phyloP scores from a whole-genome alignment of 805 yeast species.

The Kodamaea hsintzibuensis region DNA sequence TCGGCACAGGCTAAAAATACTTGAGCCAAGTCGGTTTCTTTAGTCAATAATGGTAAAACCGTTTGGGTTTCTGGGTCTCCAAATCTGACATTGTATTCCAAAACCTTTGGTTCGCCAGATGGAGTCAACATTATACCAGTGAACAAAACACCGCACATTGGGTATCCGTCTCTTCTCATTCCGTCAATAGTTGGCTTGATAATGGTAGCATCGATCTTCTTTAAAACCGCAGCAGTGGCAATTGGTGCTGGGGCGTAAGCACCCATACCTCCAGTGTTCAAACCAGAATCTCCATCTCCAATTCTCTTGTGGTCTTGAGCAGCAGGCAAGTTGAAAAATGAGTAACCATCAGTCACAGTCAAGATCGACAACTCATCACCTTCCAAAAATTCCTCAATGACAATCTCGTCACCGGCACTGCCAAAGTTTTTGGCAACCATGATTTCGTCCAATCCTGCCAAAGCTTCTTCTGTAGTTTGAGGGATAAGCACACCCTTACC shows the following conservation, averaged over 20 bases:
- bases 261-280: constrained; percentile 99
- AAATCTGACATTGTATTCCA: constrained; percentile 96
- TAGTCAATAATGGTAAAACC: constrained; percentile 80
- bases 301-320: constrained; percentile 98
- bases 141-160: constrained; percentile 93
- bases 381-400: constrained; percentile 91
- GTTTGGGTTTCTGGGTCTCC: constrained; percentile 99
- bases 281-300: constrained; percentile 90
- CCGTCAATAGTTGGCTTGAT: constrained; percentile 93
- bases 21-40: constrained; percentile 89
- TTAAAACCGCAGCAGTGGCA: constrained; percentile 74
- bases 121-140: constrained; percentile 92
- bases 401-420: constrained; percentile 87
- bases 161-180: constrained; percentile 92
- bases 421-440: constrained; percentile 93
- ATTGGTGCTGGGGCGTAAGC: constrained; percentile 98
- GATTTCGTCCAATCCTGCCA: constrained; percentile 76
- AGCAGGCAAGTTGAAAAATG: constrained; percentile 87
- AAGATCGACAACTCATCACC: constrained; percentile 96
- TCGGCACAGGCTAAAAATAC: constrained; percentile 92
- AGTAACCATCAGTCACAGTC: constrained; percentile 92
- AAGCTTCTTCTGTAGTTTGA: constrained; percentile 77
- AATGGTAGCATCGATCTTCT: constrained; percentile 69
- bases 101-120: constrained; percentile 82
- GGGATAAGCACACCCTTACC: constrained; percentile 99